Conservation (phyloP, 2,329 filamentous ascomycete species). For the Alternaria metachromatica region DNA sequence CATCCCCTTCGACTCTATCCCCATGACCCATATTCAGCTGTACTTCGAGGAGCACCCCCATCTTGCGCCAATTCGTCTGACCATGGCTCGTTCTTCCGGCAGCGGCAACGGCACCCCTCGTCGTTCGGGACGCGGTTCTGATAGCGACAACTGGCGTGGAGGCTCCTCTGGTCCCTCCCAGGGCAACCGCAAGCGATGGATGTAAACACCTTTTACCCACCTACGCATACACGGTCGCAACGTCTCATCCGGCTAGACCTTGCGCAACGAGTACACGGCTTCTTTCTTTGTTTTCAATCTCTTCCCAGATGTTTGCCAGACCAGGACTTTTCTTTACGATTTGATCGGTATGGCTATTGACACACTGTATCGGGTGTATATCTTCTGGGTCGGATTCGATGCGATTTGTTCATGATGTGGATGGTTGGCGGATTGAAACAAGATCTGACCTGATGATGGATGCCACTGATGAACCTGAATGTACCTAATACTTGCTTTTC, state of each 20-base stretch:
- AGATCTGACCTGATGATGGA: constrained; percentile 29
- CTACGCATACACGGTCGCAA: constrained; percentile 4
- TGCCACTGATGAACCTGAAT: constrained; percentile 8
- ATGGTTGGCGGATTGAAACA: constrained; percentile 21
- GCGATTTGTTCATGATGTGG: constrained; percentile 20
- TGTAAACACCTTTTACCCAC: constrained; percentile 9
- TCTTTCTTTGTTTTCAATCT: constrained; percentile 19
- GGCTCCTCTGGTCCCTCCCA: constrained; percentile 10
- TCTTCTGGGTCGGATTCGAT: constrained; percentile 14
- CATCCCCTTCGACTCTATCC: constrained; percentile 39
- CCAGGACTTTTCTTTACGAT: constrained; percentile 12
- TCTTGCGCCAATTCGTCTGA: constrained; percentile 19
- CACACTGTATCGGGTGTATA: constrained; percentile 14
- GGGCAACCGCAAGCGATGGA: constrained; percentile 16
- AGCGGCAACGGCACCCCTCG: constrained; percentile 15
- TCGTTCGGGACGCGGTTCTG: constrained; percentile 12
- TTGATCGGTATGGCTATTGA: constrained; percentile 13
- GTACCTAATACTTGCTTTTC: constrained; percentile 13
- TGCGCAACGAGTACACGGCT: constrained; percentile 1
- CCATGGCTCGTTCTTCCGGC: constrained; percentile 29
- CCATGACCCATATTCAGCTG: constrained; percentile 27
- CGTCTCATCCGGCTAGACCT: neutral
- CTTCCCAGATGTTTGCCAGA: constrained; percentile 23
- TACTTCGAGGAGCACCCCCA: constrained; percentile 24
- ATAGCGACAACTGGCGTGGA: neutral